These are phyloP conservation scores for Lupinus albus DNA, from an alignment of 306 rosid genomes.

Conservation along the genomic window DNA sequence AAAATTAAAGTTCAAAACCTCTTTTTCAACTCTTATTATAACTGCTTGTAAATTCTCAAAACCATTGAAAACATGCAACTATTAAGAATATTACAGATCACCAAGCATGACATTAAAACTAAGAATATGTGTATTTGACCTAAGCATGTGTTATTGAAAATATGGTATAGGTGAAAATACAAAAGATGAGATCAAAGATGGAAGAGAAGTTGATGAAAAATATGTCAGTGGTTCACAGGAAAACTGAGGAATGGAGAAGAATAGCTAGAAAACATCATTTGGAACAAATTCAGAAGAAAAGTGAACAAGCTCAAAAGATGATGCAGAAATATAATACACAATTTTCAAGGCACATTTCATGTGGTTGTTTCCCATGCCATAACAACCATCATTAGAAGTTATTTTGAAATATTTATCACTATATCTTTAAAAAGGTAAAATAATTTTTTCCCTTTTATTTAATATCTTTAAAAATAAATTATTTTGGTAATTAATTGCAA, in stretches of 20 bases:
- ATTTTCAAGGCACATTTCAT: constrained; percentile 60
- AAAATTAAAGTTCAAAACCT: constrained; percentile 34
- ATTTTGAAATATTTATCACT: neutral
- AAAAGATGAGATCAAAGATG: constrained; percentile 87
- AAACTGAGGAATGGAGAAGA: constrained; percentile 85
- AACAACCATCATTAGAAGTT: constrained; percentile 41
- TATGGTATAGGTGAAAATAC: constrained; percentile 71
- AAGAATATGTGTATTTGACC: neutral
- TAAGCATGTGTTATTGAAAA: constrained; percentile 7
- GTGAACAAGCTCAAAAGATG: constrained; percentile 63
- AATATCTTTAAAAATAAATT: neutral
- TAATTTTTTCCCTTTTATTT: neutral
- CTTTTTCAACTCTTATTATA: neutral
- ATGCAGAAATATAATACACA: constrained; percentile 48
- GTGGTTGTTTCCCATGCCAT: constrained; percentile 90
- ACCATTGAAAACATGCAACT: constrained; percentile 37
- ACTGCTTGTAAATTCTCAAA: constrained; percentile 4
- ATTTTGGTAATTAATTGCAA: neutral
- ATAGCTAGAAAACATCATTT: constrained; percentile 71
- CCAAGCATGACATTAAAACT: constrained; percentile 33
- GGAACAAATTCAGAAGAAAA: constrained; percentile 67
- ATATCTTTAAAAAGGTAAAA: constrained; percentile 10
- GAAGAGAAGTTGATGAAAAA: constrained; percentile 96
- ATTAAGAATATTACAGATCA: constrained; percentile 7
- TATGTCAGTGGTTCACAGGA: constrained; percentile 75